Evolutionary conservation across 148 eudicot species (phyloP), one percentile per base, ranked within the genome.

Genomic region (Polygonum maritimum): DNA sequence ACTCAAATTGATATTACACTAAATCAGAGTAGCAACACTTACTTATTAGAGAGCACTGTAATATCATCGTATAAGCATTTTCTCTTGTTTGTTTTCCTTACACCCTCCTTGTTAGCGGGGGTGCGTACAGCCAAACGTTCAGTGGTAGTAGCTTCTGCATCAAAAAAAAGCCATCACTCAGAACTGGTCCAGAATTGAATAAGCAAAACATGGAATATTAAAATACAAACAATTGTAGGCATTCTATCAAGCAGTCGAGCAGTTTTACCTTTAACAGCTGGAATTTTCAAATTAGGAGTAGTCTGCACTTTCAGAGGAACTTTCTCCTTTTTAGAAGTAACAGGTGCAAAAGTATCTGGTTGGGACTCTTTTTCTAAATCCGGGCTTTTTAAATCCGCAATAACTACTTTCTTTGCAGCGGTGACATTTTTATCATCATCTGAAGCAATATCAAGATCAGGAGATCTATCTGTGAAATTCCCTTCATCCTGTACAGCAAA

Each of bases 91-190:
- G 78, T 60, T 76, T 85, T 76, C 74, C 78, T 84, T 58, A 78
- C 36, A 38, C 70, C 49, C 80, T 92, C 96, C 72, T 75, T 86
- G 76, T 81, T 71, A 80, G 91, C 92, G 62, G 99, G 97, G 73
- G 99, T 90, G 48, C 76, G 89, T 31, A 88, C 82, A 58, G 74
- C 82, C 74, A 83, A 78, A 72, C 84, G 65, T 75, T 84, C 86
- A n/a, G 84, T 85, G 12, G 82, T 72, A 35, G 41, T 51, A 48
- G 69, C 82, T 78, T 79, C 98, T 90, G 85, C 80, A 82, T 74
- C 76, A 76, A 31, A 40, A 15, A 15, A 40, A 75, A 57, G 22
- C 14, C 12, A 11, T 21, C 40, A 63, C 36, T 31, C 8, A 63
- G 18, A 3, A 40, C 18, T 63, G 1, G 69, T 33, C 33, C 39